Evolutionary conservation across 2,329 filamentous ascomycete genomes (phyloP).

Genomic region (Penicillium corylophilum): DNA sequence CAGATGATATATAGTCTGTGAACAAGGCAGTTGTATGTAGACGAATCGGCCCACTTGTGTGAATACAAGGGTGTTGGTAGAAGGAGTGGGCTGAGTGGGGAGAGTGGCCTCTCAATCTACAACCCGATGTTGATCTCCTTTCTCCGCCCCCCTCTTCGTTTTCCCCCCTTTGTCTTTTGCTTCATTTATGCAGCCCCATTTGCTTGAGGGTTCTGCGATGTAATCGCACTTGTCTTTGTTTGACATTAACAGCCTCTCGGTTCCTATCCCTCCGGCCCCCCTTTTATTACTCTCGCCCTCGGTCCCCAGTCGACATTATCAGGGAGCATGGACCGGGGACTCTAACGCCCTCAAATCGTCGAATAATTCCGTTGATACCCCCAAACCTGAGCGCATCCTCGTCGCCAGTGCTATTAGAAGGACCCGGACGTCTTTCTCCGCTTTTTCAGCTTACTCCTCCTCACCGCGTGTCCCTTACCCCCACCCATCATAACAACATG

Average conservation of each 20-base stretch:
- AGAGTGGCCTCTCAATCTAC: neutral
- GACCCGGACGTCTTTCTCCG: neutral
- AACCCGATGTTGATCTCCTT: conserved; percentile 18
- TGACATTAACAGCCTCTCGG: conserved; percentile 6
- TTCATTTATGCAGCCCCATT: neutral
- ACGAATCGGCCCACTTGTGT: neutral
- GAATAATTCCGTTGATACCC: neutral
- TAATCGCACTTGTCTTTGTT: conserved; percentile 23
- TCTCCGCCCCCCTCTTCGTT: conserved; percentile 23
- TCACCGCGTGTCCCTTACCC: conserved; percentile 8
- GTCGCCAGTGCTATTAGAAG: neutral
- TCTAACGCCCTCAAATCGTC: conserved; percentile 12
- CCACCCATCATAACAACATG: conserved; percentile 57
- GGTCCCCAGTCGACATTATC: conserved; percentile 4
- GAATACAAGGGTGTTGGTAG: neutral
- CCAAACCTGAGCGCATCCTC: neutral
- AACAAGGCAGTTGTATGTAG: neutral
- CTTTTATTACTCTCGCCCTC: conserved; percentile 6
- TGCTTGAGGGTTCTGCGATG: conserved; percentile 30
- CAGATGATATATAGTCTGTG: neutral
- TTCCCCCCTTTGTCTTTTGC: neutral
- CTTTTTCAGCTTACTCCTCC: conserved; percentile 7
- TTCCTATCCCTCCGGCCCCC: neutral
- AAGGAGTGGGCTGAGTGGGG: neutral
- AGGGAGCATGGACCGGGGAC: conserved; percentile 17